A percentile compares a stretch with the other conserved stretches of the same genome.
Conservation (phyloP, 305 asterid genomes). For the Coffea humblotiana region DNA sequence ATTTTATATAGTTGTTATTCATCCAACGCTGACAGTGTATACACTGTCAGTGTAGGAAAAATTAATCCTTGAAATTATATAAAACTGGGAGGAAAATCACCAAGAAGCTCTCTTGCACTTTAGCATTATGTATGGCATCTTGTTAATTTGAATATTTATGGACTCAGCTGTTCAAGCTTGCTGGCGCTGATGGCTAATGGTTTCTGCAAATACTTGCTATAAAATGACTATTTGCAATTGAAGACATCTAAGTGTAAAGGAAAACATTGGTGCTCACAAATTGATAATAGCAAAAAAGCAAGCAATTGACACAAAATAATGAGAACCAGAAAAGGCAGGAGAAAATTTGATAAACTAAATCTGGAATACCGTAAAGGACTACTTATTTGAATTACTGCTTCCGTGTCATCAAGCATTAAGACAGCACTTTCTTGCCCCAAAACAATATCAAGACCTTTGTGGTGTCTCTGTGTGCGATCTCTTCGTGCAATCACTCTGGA, state of each 20-base stretch:
- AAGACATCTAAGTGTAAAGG: not conserved
- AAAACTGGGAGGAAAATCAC: too few species aligned
- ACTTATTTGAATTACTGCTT: constrained; percentile 44
- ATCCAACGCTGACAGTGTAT: too few species aligned
- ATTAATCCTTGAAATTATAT: too few species aligned
- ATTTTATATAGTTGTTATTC: too few species aligned
- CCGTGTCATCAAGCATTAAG: constrained; percentile 91
- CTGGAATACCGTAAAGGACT: not conserved
- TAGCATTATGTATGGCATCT: too few species aligned
- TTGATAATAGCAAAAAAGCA: not conserved
- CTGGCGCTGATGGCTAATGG: too few species aligned
- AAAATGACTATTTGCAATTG: not conserved
- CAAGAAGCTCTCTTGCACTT: too few species aligned
- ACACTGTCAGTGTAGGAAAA: too few species aligned
- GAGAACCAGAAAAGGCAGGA: not conserved
- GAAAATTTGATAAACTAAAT: not conserved
- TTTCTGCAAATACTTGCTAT: too few species aligned
- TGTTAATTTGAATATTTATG: too few species aligned
- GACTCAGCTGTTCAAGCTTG: too few species aligned
- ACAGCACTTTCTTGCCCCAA: constrained; percentile 87
- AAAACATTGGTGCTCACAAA: too few species aligned
- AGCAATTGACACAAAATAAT: not conserved
- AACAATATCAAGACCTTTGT: constrained; percentile 90
- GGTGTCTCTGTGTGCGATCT: constrained; percentile 76
- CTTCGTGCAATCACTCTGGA: constrained; percentile 87